Conservation (phyloP, 768 basidiomycete species). For the Multifurca ochricompacta region DNA sequence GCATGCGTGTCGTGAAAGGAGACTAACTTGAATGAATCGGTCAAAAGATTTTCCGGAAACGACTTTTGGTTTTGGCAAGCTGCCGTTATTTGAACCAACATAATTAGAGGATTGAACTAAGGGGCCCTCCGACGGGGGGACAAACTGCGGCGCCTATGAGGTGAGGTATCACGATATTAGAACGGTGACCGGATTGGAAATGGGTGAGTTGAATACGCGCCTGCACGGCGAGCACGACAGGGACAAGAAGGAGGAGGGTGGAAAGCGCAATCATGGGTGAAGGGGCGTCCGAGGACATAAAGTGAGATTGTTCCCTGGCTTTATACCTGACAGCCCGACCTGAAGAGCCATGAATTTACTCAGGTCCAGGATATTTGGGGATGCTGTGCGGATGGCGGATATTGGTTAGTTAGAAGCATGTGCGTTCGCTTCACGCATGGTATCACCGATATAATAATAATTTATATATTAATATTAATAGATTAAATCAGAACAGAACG, state of each 20-base stretch:
- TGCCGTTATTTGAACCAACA: conserved; percentile 35
- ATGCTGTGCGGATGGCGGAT: too few relatives aligned
- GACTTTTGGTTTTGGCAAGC: conserved; percentile 32
- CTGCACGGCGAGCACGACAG: conserved; percentile 3
- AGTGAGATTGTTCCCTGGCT: not conserved
- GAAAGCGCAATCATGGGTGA: conserved; percentile 4
- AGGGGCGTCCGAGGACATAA: not conserved
- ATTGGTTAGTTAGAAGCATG: too few relatives aligned
- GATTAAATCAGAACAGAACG: too few relatives aligned
- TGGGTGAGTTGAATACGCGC: not conserved
- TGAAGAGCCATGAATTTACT: too few relatives aligned
- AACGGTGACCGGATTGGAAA: not conserved
- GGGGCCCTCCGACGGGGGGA: conserved; percentile 26
- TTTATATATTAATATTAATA: too few relatives aligned
- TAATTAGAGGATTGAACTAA: conserved; percentile 31
- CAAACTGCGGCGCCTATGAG: conserved; percentile 26
- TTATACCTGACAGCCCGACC: not conserved
- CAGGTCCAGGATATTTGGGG: too few relatives aligned
- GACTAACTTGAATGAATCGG: conserved; percentile 34
- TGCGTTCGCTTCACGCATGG: too few relatives aligned
- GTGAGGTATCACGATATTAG: not conserved
- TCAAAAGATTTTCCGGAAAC: conserved; percentile 40
- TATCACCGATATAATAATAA: too few relatives aligned
- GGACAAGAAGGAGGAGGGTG: conserved; percentile 2
- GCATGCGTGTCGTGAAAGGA: not conserved